phyloP scores from a whole-genome alignment of 192 early-diverging fungal species.

The Coemansia sp. region DNA sequence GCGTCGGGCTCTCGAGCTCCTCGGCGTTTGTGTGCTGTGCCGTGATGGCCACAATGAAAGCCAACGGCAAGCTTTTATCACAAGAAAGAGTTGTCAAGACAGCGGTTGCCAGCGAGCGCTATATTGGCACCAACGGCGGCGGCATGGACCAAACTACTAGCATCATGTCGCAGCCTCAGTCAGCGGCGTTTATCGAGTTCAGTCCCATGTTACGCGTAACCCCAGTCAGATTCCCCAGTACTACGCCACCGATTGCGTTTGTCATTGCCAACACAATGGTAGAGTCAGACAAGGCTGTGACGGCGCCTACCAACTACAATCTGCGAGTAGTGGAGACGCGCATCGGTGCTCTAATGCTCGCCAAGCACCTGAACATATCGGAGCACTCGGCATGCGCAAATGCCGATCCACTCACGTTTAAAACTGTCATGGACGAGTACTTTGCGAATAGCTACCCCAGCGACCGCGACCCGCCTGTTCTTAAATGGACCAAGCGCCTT shows the following conservation, averaged over 20 bases:
- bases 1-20: slow-evolving; percentile 84
- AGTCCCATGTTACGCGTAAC: slow-evolving; percentile 66
- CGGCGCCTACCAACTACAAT: slow-evolving; percentile 89
- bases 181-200: slow-evolving; percentile 82
- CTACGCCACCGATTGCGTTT: slow-evolving; percentile 62
- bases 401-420: slow-evolving; percentile 57
- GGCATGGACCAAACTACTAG: slow-evolving; percentile 95
- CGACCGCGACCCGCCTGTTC: slow-evolving; percentile 10
- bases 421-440: slow-evolving; percentile 48
- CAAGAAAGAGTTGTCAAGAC: slow-evolving; percentile 56
- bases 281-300: slow-evolving; percentile 82
- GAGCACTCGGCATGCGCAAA: slow-evolving; percentile 49
- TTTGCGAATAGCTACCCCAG: slow-evolving; percentile 15
- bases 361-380: slow-evolving; percentile 54
- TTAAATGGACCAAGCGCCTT: slow-evolving; percentile 40
- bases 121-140: slow-evolving; percentile 69
- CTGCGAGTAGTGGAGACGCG: slow-evolving; percentile 91
- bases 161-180: slow-evolving; percentile 71
- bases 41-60: slow-evolving; percentile 62
- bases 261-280: slow-evolving; percentile 91
- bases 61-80: slow-evolving; percentile 13
- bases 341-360: slow-evolving; percentile 70
- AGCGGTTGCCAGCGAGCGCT: slow-evolving; percentile 81
- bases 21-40: slow-evolving; percentile 84
- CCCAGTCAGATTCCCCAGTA: slow-evolving; percentile 67